These are phyloP conservation scores for Prunus mume DNA, from an alignment of 306 rosid species.

Conservation along the genomic window DNA sequence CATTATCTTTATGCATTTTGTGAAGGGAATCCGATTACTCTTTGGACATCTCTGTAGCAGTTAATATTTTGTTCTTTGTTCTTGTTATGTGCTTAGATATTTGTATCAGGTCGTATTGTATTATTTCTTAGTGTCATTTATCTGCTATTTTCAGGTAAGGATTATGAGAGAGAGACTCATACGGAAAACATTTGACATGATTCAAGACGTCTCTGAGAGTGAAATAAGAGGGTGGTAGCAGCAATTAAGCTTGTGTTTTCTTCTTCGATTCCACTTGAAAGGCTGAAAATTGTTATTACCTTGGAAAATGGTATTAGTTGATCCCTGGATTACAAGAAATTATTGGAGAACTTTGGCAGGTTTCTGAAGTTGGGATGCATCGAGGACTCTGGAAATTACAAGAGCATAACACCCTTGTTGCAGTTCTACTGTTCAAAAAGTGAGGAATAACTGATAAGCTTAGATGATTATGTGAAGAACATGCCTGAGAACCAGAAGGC, in stretches of 20 bases:
- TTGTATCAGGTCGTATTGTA: not conserved
- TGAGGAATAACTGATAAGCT: conserved; percentile 79
- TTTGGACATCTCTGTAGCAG: not conserved
- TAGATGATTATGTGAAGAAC: conserved; percentile 87
- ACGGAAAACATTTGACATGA: conserved; percentile 93
- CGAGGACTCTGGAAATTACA: conserved; percentile 93
- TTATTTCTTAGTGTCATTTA: not conserved
- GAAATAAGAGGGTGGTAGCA: conserved; percentile 78
- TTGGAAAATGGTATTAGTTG: conserved; percentile 6
- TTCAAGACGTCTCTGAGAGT: conserved; percentile 79
- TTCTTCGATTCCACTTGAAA: conserved; percentile 5
- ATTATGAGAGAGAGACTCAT: conserved; percentile 99
- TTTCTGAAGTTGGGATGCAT: conserved; percentile 83
- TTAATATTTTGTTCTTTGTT: not conserved
- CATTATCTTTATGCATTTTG: not conserved
- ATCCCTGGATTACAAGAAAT: conserved; percentile 88
- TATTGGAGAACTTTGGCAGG: conserved; percentile 99
- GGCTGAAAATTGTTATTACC: conserved; percentile 19
- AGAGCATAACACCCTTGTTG: conserved; percentile 83
- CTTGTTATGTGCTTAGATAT: not conserved
- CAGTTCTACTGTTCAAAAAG: conserved; percentile 89
- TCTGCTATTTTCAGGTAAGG: conserved; percentile 63
- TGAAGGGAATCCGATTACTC: not conserved
- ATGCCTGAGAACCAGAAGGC: conserved; percentile 95
- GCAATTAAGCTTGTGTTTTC: not conserved